phyloP scores from a whole-genome alignment of 306 rosid species.

The Quercus aquifolioides region DNA sequence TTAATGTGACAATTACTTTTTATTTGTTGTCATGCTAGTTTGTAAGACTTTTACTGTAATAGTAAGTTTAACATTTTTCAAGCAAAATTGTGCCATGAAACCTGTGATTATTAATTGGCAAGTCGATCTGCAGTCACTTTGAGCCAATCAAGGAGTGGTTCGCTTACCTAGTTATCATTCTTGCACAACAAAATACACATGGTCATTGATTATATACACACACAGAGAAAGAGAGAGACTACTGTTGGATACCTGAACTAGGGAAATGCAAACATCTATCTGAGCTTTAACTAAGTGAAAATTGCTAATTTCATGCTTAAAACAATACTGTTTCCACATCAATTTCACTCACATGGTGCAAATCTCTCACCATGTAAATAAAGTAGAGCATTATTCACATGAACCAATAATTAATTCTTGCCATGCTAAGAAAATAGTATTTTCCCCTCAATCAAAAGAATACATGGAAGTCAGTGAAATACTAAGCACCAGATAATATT shows the following conservation, averaged over 20 bases:
- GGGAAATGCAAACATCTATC: not conserved
- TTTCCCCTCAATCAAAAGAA: not conserved
- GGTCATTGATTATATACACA: not conserved
- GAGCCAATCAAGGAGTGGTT: not conserved
- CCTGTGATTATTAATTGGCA: not conserved
- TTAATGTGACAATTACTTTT: no score
- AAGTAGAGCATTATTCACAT: no score
- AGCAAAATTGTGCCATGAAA: not conserved
- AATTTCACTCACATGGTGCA: no score
- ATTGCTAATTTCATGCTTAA: not conserved
- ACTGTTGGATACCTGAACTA: not conserved
- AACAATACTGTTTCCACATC: not conserved
- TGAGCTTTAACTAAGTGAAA: not conserved
- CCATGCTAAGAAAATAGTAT: no score
- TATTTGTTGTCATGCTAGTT: no score
- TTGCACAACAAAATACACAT: not conserved
- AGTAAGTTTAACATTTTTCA: no score
- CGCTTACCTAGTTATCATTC: not conserved
- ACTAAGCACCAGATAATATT: not conserved
- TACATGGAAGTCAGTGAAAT: slow-evolving; percentile 12
- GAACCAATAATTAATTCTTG: no score
- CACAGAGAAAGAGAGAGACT: not conserved
- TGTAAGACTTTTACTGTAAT: no score
- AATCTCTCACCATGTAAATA: no score
- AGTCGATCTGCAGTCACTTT: not conserved